Conservation (phyloP, 1,284 basidiomycete species). For the Boletellus deceptivus region DNA sequence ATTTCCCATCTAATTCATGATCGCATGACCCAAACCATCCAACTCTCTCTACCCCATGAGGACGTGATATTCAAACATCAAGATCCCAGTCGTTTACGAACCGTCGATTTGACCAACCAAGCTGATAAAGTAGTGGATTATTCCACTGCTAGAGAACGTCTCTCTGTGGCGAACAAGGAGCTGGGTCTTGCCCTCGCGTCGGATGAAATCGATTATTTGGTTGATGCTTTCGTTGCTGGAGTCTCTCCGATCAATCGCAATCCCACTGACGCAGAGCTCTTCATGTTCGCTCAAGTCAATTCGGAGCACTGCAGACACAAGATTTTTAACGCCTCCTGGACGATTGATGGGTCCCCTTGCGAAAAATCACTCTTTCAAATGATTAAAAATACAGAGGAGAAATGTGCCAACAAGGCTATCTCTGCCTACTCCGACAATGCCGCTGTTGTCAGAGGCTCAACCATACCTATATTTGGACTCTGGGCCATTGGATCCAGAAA, state of each 20-base stretch:
- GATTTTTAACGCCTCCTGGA: conserved; percentile 99
- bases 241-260: conserved; percentile 65
- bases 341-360: conserved; percentile 71
- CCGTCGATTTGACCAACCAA: conserved; percentile 54
- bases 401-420: conserved; percentile 76
- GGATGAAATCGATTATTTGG: conserved; percentile 92
- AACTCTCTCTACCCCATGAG: conserved; percentile 57
- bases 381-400: conserved; percentile 95
- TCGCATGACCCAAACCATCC: conserved; percentile 90
- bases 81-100: conserved; percentile 66
- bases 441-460: conserved; percentile 84
- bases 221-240: conserved; percentile 82
- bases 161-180: conserved; percentile 78
- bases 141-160: conserved; percentile 48
- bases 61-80: conserved; percentile 71
- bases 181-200: conserved; percentile 89
- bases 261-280: conserved; percentile 96
- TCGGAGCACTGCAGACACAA: conserved; percentile 99
- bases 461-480: conserved; percentile 81
- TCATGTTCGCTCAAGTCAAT: conserved; percentile 99
- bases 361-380: conserved; percentile 90
- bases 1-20: conserved; percentile 82
- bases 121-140: conserved; percentile 31
- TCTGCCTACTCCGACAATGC: conserved; percentile 99
- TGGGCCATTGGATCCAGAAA: conserved; percentile 33